These are phyloP conservation scores for Epicoccum sorghinum DNA, from an alignment of 2,329 filamentous ascomycete genomes.

Conservation along the genomic window DNA sequence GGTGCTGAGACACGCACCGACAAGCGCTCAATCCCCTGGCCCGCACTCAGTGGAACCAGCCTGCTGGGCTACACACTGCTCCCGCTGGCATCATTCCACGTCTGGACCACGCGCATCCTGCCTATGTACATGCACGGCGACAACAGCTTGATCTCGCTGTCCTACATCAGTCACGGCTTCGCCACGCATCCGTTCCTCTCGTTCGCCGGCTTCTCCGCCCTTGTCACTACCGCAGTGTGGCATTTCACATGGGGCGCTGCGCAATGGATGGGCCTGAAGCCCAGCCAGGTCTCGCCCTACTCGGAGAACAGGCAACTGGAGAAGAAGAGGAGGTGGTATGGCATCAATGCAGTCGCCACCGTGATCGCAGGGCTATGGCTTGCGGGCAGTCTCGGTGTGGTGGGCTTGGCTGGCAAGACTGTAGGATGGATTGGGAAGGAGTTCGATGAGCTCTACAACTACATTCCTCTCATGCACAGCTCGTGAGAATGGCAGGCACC, in stretches of 20 bases:
- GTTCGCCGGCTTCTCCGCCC: constrained; percentile 70
- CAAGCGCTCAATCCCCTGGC: constrained; percentile 66
- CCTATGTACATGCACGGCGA: constrained; percentile 81
- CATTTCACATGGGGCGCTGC: constrained; percentile 87
- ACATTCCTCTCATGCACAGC: constrained; percentile 60
- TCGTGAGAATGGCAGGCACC: constrained; percentile 39
- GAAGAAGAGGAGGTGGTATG: constrained; percentile 71
- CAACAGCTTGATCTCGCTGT: constrained; percentile 82
- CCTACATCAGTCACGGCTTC: constrained; percentile 86
- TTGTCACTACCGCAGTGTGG: constrained; percentile 71
- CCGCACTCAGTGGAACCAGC: constrained; percentile 71
- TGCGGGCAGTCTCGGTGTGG: constrained; percentile 77
- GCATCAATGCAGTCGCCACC: constrained; percentile 69
- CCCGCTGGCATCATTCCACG: constrained; percentile 71
- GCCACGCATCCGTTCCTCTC: constrained; percentile 70
- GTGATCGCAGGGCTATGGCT: constrained; percentile 74
- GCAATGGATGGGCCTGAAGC: constrained; percentile 75
- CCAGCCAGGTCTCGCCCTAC: constrained; percentile 59
- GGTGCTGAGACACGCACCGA: constrained; percentile 68
- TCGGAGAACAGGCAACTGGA: constrained; percentile 57
- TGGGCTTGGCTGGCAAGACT: constrained; percentile 72
- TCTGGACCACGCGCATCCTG: constrained; percentile 75
- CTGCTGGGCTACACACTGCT: constrained; percentile 74
- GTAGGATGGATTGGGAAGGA: constrained; percentile 80
- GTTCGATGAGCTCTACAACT: constrained; percentile 76